Percentiles rank a stretch among this genome's conserved stretches.
phyloP scores from a whole-genome alignment of 257 asterid species.

The Craterostigma plantagineum region DNA sequence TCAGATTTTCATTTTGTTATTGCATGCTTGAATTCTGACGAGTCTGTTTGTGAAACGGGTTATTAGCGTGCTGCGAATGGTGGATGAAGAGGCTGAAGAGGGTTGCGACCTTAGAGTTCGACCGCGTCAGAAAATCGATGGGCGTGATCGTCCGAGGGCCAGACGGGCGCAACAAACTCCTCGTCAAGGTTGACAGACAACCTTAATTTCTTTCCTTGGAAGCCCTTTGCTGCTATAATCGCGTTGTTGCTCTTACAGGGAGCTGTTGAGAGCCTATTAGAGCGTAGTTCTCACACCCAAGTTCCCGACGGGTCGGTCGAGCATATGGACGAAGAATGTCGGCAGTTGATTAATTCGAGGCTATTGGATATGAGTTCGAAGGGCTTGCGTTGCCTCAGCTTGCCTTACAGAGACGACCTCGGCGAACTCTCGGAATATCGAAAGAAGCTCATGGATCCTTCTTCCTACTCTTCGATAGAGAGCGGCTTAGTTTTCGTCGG shows the following conservation, averaged over 20 bases:
- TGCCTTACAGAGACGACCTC: slow-evolving; percentile 70
- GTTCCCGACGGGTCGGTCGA: slow-evolving; percentile 53
- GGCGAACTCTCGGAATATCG: slow-evolving; percentile 64
- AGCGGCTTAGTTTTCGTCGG: slow-evolving; percentile 69
- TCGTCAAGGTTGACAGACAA: slow-evolving; percentile 50
- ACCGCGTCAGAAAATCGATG: slow-evolving; percentile 82
- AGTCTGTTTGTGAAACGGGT: slow-evolving; percentile 8
- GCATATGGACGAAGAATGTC: slow-evolving; percentile 44
- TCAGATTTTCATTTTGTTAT: slow-evolving; percentile 4
- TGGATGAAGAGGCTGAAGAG: slow-evolving; percentile 53
- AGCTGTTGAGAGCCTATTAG: slow-evolving; percentile 83
- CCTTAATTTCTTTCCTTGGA: background rate
- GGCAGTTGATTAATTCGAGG: slow-evolving; percentile 31
- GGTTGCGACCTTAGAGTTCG: slow-evolving; percentile 76
- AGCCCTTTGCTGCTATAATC: background rate
- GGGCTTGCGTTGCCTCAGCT: slow-evolving; percentile 69
- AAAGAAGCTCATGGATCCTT: slow-evolving; percentile 54
- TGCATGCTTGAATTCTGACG: slow-evolving; percentile 1
- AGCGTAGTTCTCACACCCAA: slow-evolving; percentile 51
- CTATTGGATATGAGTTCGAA: slow-evolving; percentile 63
- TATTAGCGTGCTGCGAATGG: slow-evolving; percentile 66
- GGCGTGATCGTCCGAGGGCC: slow-evolving; percentile 54
- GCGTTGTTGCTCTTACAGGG: slow-evolving; percentile 31
- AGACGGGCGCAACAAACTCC: slow-evolving; percentile 51
- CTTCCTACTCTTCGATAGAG: slow-evolving; percentile 52